These are phyloP conservation scores for Penicillium pancosmium DNA, from an alignment of 495 filamentous ascomycete species.

Conservation along the genomic window DNA sequence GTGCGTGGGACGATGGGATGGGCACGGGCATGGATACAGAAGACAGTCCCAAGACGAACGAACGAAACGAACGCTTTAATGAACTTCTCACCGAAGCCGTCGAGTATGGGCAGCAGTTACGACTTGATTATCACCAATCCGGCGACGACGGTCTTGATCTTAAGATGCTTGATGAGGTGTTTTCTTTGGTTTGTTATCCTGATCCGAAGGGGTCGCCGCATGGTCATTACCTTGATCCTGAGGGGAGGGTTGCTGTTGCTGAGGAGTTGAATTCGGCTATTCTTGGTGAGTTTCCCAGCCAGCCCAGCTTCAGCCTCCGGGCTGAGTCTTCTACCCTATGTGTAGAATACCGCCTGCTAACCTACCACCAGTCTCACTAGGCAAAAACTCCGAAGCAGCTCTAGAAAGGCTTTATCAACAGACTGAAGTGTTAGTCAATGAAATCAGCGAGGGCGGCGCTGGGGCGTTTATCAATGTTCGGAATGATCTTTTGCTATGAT, in stretches of 20 bases:
- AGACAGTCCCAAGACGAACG: constrained; percentile 32
- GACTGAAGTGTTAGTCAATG: constrained; percentile 80
- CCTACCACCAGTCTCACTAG: constrained; percentile 69
- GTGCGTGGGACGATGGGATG: constrained; percentile 42
- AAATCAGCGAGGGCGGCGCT: constrained; percentile 79
- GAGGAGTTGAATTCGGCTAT: constrained; percentile 96
- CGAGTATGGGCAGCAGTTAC: constrained; percentile 78
- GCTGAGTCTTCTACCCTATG: not conserved
- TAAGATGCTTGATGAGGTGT: constrained; percentile 81
- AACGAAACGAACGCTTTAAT: constrained; percentile 47
- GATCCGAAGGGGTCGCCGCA: constrained; percentile 76
- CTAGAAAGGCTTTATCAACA: constrained; percentile 87
- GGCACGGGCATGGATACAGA: constrained; percentile 55
- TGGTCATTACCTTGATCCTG: constrained; percentile 76
- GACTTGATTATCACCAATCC: constrained; percentile 66
- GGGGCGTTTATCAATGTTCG: constrained; percentile 86
- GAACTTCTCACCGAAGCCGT: constrained; percentile 69
- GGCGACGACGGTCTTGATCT: constrained; percentile 70
- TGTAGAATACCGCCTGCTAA: constrained; percentile 7
- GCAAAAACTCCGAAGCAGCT: constrained; percentile 85
- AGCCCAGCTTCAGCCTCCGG: too few relatives aligned
- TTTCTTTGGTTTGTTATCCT: constrained; percentile 83
- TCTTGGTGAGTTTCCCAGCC: constrained; percentile 59
- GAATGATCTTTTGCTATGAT: constrained; percentile 57
- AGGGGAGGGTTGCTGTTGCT: constrained; percentile 76